These are phyloP conservation scores for Bipolaris cookei DNA, from an alignment of 2,329 filamentous ascomycete species.

Conservation along the genomic window DNA sequence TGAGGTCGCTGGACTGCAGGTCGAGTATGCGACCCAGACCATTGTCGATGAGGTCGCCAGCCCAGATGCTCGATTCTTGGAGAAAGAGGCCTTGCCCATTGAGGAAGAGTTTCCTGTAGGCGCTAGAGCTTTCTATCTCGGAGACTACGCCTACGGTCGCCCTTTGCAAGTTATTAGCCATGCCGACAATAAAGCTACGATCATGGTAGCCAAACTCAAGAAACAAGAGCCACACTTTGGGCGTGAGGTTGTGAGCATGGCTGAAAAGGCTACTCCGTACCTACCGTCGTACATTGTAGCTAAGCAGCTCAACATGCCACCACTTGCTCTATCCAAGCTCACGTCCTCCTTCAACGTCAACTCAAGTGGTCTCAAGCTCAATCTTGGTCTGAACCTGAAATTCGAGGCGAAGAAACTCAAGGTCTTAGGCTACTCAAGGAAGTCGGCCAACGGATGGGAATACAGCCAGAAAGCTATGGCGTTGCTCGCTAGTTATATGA, in stretches of 20 bases:
- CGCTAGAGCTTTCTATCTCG: slow-evolving; percentile 88
- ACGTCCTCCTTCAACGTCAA: slow-evolving; percentile 91
- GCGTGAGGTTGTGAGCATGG: slow-evolving; percentile 71
- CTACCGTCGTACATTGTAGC: slow-evolving; percentile 89
- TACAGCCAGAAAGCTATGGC: slow-evolving; percentile 85
- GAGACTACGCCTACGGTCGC: slow-evolving; percentile 89
- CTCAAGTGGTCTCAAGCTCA: slow-evolving; percentile 81
- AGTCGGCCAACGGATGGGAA: slow-evolving; percentile 88
- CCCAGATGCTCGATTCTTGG: slow-evolving; percentile 90
- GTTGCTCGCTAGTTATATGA: slow-evolving; percentile 87
- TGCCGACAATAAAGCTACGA: slow-evolving; percentile 73
- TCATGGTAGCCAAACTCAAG: slow-evolving; percentile 76
- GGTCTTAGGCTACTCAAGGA: slow-evolving; percentile 92
- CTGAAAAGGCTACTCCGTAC: slow-evolving; percentile 76
- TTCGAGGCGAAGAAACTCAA: slow-evolving; percentile 96
- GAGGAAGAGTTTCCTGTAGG: slow-evolving; percentile 88
- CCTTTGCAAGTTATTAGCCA: slow-evolving; percentile 84
- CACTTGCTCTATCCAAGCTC: slow-evolving; percentile 90
- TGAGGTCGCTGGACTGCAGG: slow-evolving; percentile 81
- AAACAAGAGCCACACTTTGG: slow-evolving; percentile 83
- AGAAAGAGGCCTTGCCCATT: slow-evolving; percentile 84
- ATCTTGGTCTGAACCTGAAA: slow-evolving; percentile 93
- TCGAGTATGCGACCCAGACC: slow-evolving; percentile 87
- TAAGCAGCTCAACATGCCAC: slow-evolving; percentile 78
- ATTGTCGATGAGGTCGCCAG: slow-evolving; percentile 90